A percentile compares a stretch with the other conserved stretches of the same genome.
These are phyloP conservation scores for Coemansia sp. DNA, from an alignment of 192 early-diverging fungal genomes.

Conservation along the genomic window DNA sequence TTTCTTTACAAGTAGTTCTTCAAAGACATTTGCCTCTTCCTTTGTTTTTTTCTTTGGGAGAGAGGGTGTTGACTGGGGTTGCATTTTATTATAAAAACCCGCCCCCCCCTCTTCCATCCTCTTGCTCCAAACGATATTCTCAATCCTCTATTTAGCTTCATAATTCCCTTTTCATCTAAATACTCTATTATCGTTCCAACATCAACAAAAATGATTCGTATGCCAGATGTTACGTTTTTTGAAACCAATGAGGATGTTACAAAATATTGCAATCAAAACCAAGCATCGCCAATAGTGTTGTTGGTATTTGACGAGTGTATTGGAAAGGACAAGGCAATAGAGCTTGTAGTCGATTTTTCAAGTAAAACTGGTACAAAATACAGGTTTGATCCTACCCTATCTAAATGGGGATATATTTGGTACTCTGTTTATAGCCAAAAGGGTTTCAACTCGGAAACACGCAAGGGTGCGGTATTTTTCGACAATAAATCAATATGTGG, in stretches of 20 bases:
- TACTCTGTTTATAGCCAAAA: not conserved
- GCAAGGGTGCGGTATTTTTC: not conserved
- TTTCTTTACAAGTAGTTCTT: no score
- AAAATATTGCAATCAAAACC: not conserved
- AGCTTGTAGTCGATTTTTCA: not conserved
- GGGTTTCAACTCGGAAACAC: not conserved
- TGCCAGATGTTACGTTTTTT: not conserved
- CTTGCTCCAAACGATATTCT: no score
- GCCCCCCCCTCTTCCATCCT: no score
- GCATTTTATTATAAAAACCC: no score
- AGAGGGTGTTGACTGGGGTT: no score
- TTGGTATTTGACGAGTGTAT: not conserved
- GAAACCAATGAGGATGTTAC: not conserved
- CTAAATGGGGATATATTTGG: not conserved
- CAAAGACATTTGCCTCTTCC: no score
- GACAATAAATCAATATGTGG: no score
- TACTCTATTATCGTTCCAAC: no score
- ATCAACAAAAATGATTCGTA: not conserved
- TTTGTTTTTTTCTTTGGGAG: no score
- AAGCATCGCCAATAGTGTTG: not conserved
- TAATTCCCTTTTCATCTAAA: no score
- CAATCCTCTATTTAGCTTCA: no score
- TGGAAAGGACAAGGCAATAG: not conserved
- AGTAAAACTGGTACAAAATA: not conserved
- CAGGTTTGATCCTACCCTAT: not conserved